Evolutionary conservation across 1,284 basidiomycete species (phyloP), one percentile per base, ranked within the genome.

Genomic region (Ustilago tritici): DNA sequence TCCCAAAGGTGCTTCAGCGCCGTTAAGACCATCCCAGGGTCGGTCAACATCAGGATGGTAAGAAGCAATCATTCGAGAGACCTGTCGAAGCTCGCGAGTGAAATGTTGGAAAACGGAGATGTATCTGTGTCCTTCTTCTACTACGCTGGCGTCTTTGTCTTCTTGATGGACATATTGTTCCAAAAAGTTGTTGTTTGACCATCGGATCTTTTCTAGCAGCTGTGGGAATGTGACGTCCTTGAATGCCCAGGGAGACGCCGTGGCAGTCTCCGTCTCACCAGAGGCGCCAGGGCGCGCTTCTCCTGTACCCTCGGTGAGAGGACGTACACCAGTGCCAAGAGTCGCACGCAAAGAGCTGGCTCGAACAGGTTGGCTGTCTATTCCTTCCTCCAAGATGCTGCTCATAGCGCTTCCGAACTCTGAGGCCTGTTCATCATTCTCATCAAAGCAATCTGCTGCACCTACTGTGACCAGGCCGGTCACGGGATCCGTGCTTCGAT

Each of bases 161-260:
- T 17, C 34, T 19, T 52, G 47, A n/a, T 19, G 0, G 34, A 17
- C 7, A 40, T 7, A 1, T 28, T 2, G 10, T 12, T 53, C 23
- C n/a, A 74, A 46, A 15, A 65, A 62, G 35, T 50, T 3, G 9
- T n/a, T 2, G 47, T 69, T 23, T 1, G 56, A 12, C 50, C 50
- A 53, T 5, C 38, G 19, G 40, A 74, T 65, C 7, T 50, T 35
- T 15, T 69, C 61, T 17, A 74, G 47, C 17, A 69, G 28, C 8
- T 50, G 61, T 0, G 71, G 62, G 35, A 74, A 74, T 0, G 71
- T 74, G 34, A n/a, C 15, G 23, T 74, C 71, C 19, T 56, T 53
- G 35, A 69, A 68, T 19, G 41, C 40, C 62, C 56, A 68, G 2
- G 62, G 56, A 17, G 64, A 52, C 14, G 41, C 35, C 34, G 34